Conservation (phyloP, 768 basidiomycete species). For the Amylocystis lapponica region DNA sequence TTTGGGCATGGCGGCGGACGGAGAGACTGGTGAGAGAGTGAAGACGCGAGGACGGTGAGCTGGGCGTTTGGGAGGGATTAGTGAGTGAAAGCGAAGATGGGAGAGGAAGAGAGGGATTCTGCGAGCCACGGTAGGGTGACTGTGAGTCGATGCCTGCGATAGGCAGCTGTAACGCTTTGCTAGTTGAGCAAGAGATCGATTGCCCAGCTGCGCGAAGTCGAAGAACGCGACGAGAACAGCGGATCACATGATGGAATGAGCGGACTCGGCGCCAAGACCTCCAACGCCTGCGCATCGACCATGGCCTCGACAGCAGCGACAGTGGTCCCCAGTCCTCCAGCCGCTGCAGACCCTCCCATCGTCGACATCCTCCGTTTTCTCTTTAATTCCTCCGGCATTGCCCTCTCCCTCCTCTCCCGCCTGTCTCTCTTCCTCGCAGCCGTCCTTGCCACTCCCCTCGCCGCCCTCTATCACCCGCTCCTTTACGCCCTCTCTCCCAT, state of each 20-base stretch:
- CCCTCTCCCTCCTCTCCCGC: slow-evolving; percentile 4
- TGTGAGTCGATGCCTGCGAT: not conserved
- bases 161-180: too few species aligned
- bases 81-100: not conserved
- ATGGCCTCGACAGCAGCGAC: too few species aligned
- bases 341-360: too few species aligned
- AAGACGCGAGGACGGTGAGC: too few species aligned
- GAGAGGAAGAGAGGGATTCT: not conserved
- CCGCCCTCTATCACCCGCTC: slow-evolving; percentile 17
- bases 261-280: too few species aligned
- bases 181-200: too few species aligned
- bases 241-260: too few species aligned
- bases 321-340: too few species aligned
- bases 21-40: not conserved
- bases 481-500: slow-evolving; percentile 45
- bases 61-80: too few species aligned
- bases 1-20: slow-evolving; percentile 27
- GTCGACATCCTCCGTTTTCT: slow-evolving; percentile 13
- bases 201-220: too few species aligned
- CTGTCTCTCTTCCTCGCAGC: not conserved
- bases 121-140: not conserved
- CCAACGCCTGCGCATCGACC: too few species aligned
- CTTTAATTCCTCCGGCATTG: not conserved
- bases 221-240: too few species aligned
- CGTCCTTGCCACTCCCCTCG: not conserved